Percentiles rank a stretch among this genome's conserved stretches.
phyloP scores from a whole-genome alignment of 2,329 filamentous ascomycete genomes.

The Fonsecaea pedrosoi region DNA sequence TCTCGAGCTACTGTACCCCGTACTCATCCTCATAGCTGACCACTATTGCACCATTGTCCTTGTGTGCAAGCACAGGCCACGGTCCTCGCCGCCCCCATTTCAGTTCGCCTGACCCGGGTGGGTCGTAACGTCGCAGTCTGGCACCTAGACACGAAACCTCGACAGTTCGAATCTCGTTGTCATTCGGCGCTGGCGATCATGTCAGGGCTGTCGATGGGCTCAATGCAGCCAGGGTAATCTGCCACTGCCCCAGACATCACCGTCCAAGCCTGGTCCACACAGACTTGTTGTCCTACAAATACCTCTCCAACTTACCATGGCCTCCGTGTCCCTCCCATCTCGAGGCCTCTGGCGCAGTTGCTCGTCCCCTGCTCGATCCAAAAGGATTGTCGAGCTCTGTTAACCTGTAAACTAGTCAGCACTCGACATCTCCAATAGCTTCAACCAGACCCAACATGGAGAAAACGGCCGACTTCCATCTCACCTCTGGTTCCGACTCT shows the following conservation, averaged over 20 bases:
- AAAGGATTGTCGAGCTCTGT: conserved; percentile 9
- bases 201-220: conserved; percentile 13
- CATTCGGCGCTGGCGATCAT: conserved; percentile 20
- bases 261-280: neutral
- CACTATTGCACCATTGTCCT: conserved; percentile 3
- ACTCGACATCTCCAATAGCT: neutral
- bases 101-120: conserved; percentile 21
- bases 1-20: neutral
- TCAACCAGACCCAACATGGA: conserved; percentile 24
- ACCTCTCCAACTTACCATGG: conserved; percentile 6
- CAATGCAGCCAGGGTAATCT: conserved; percentile 1
- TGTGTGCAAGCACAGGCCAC: conserved; percentile 1
- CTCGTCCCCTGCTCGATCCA: neutral
- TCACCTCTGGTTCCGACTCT: conserved; percentile 32
- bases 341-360: conserved; percentile 3
- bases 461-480: conserved; percentile 26
- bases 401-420: neutral
- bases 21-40: neutral
- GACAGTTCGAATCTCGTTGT: conserved; percentile 15
- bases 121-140: conserved; percentile 26
- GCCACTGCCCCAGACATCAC: conserved; percentile 2
- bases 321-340: conserved; percentile 1
- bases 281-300: conserved; percentile 25
- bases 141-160: conserved; percentile 1
- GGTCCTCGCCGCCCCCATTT: neutral